Base-by-base conservation (phyloP, 2,329 filamentous ascomycete species). In the Fusarium papillatum region DNA sequence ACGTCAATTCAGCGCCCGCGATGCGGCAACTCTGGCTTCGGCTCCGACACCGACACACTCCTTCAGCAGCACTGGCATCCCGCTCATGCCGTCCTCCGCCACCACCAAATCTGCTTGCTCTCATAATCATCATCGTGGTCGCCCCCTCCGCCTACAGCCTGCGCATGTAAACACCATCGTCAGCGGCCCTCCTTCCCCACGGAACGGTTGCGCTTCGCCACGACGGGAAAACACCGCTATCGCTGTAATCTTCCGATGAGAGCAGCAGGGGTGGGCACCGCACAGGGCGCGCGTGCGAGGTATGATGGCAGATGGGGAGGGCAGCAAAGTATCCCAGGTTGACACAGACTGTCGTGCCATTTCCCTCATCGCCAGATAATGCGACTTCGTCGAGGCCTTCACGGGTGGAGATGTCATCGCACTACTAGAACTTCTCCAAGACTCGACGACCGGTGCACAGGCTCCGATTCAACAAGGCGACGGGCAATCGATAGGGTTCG, bases 291-390 rank as follows among this genome's bases (percentile, higher is more conserved):
- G 46, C 43, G 60, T 36, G 68, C 36, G 64, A 43, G 39, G 36
- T 19, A 38, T 34, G 66, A 34, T 26, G 39, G 41, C 34, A 24
- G 22, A 62, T 39, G 24, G 55, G 24, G 34, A 55, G 62, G 24
- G 57, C 57, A 62, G 59, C 38, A 61, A 64, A 55, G 66, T 61
- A 59, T 64, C 55, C 53, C 64, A 61, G 57, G 31, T 74, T 57
- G 64, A 69, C 74, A 71, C 74, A 74, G 55, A 70, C 65, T 50
- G 68, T 71, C 71, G 59, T 62, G 70, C 55, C 71, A 74, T 76
- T 63, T 68, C 38, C 48, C 36, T 57, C 66, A 55, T 72, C 31
- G 38, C 66, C 59, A 61, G 61, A 34, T 38, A 68, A 74, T 67
- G 73, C 59, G 70, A 74, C 64, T 76, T 74, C 53, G 46, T 65